These are phyloP conservation scores for Leptographium lundbergii DNA, from an alignment of 2,329 filamentous ascomycete species.

Conservation along the genomic window DNA sequence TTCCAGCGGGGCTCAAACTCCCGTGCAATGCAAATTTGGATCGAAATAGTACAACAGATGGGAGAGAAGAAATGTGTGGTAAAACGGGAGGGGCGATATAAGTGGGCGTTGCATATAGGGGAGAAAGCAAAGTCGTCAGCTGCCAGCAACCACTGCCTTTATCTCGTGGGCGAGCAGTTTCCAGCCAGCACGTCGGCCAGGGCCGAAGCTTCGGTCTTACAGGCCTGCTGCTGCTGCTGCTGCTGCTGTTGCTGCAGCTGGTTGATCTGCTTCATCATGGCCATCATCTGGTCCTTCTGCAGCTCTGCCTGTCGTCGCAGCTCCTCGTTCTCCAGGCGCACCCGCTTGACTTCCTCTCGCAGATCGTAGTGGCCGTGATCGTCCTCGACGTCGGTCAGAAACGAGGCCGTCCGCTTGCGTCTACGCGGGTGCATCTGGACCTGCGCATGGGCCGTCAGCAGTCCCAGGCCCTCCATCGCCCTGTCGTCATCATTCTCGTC, in stretches of 20 bases:
- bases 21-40: not conserved
- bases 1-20: not conserved
- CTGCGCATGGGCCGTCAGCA: not conserved
- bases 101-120: not conserved
- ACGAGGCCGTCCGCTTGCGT: conserved; percentile 7
- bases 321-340: conserved; percentile 53
- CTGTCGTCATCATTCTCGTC: not conserved
- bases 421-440: not conserved
- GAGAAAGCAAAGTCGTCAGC: not conserved
- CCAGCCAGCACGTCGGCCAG: not conserved
- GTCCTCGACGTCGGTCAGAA: conserved; percentile 13
- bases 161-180: not conserved
- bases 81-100: not conserved
- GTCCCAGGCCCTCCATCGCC: conserved; percentile 6
- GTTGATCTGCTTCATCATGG: conserved; percentile 36
- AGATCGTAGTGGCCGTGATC: conserved; percentile 33
- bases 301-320: conserved; percentile 36
- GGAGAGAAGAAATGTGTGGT: not conserved
- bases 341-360: conserved; percentile 52
- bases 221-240: not conserved
- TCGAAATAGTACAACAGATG: not conserved
- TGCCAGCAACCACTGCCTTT: not conserved
- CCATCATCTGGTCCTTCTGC: conserved; percentile 31
- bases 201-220: not conserved
- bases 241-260: conserved; percentile 23